phyloP scores from a whole-genome alignment of 2,329 filamentous ascomycete genomes.

The Neofusicoccum sp. region DNA sequence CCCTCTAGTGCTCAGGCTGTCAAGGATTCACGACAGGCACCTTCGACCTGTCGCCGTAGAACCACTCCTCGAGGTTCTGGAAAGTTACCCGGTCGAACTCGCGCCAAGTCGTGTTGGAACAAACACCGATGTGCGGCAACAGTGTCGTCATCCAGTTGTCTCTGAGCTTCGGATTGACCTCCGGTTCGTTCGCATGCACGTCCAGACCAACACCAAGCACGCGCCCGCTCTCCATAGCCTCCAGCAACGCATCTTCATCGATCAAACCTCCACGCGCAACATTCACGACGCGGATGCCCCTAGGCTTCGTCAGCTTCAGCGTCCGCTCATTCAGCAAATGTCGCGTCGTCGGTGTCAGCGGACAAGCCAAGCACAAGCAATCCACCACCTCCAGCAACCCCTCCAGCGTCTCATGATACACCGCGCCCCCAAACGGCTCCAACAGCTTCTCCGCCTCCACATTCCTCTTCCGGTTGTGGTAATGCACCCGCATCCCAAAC shows the following conservation, averaged over 20 bases:
- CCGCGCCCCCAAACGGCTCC: conserved; percentile 44
- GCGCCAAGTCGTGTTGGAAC: not conserved
- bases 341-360: conserved; percentile 50
- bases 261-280: conserved; percentile 58
- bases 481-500: conserved; percentile 58
- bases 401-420: conserved; percentile 57
- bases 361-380: conserved; percentile 55
- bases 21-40: conserved; percentile 1
- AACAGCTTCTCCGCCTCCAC: conserved; percentile 37
- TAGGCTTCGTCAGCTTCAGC: conserved; percentile 54
- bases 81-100: conserved; percentile 1
- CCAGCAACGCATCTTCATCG: conserved; percentile 55
- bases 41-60: conserved; percentile 4
- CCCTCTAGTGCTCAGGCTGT: not conserved
- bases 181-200: conserved; percentile 58
- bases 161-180: conserved; percentile 51
- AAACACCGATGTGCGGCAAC: conserved; percentile 55
- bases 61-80: not conserved
- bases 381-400: conserved; percentile 54
- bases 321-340: conserved; percentile 53
- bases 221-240: conserved; percentile 53
- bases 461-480: conserved; percentile 54
- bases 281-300: conserved; percentile 57
- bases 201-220: conserved; percentile 56
- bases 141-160: conserved; percentile 52